Base-by-base conservation (phyloP, 495 filamentous ascomycete genomes). In the Lepraria neglecta region DNA sequence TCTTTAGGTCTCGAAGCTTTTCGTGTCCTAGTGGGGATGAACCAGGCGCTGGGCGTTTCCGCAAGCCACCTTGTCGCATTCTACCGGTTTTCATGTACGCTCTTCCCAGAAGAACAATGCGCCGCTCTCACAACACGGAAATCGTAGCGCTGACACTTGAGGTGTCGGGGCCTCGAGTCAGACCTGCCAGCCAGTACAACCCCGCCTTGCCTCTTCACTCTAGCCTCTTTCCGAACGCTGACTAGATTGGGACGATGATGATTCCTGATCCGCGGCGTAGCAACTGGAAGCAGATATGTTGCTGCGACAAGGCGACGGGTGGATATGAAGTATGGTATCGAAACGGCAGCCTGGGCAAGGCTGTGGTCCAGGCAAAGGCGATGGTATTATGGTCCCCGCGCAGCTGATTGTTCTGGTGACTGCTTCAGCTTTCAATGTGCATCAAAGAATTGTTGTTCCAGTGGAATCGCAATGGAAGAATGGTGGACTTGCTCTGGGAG, bases 41-140 rank as follows among this genome's bases (percentile, higher is more conserved):
- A 66, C 88, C 89, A 48, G 89, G 85, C 35, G 88, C 87, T 62
- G 88, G 79, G 71, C 89, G 79, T 75, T 92, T 92, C 73, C 87
- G 80, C 53, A 81, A 65, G n/a, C 56, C 43, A 15, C 47, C 54
- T 60, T 69, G 53, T 30, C 30, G 44, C 63, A 62, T 62, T 38
- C 19, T 31, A n/a, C 35, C 35, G 9, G 58, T 21, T 51, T 52
- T 44, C 58, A 35, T 54, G 1, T 35, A 30, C 10, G 30, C n/a
- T 7, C 3, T 5, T 11, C 10, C 17, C 31, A 4, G 19, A 2
- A 31, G 7, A 11, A 17, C 15, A 10, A 33, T 54, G 35, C 35
- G 51, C 9, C 19, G 30, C 17, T n/a, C 51, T 54, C 51, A 38
- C 51, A 14, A 30, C 19, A n/a, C n/a, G 0, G n/a, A 31, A 38